Base-by-base conservation (phyloP, 345 rosid species). In the Euclidium syriacum region DNA sequence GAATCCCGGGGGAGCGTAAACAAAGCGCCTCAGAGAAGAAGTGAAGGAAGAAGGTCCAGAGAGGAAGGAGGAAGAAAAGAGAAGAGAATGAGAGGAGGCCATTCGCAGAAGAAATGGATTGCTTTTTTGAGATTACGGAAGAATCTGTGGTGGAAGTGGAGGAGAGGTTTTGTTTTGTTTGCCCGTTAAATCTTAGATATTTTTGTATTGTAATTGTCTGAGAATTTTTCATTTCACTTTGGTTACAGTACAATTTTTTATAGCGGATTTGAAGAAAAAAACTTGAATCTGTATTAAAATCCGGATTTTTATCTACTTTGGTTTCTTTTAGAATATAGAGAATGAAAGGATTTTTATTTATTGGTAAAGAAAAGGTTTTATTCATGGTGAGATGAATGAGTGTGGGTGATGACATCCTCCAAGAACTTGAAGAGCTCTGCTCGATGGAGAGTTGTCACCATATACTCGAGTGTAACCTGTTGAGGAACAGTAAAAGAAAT, bases 391-490 rank as follows among this genome's bases (percentile, higher is more conserved):
- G 46, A 30, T 40, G 74, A 38, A 47, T 44, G 51, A 14, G 59
- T 54, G 64, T 82, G 78, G 11, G 41, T 72, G 40, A 77, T 58
- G 58, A 74, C 66, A 39, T 64, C 68, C 60, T 77, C 75, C 25
- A 73, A 47, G 47, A 76, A 58, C 67, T 56, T 55, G 57, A 55
- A 77, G 12, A 83, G 70, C 79, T 91, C 95, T 58, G 74, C 79
- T 43, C 23, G 77, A 75, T 76, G 79, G 7, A 71, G 41, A 51
- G 66, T 57, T 8, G 83, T 77, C 62, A 84, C 77, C 8, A 41
- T 61, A 49, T 84, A 80, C 64, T 91, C 88, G 42, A 85, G 63
- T 5, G 95, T 86, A 72, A 84, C 91, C 98, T 85, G 76, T 64
- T 53, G 9, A 29, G 19, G 29, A 58, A 3, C n/a, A 43, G 4